Conservation (phyloP, 495 filamentous ascomycete species). For the Wilcoxina mikolae region DNA sequence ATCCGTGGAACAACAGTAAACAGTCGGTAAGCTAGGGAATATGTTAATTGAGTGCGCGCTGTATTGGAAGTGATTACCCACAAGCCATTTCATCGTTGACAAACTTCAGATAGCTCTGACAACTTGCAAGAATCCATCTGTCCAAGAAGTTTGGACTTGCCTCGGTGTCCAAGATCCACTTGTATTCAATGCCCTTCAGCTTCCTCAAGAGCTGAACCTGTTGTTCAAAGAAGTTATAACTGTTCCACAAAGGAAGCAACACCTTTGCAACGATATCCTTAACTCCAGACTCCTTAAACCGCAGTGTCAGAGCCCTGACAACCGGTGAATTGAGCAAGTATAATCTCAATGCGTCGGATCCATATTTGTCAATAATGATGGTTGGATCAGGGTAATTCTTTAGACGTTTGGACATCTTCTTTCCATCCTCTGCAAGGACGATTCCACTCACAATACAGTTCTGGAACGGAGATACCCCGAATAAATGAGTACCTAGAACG, state of each 20-base stretch:
- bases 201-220: conserved; percentile 90
- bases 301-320: conserved; percentile 76
- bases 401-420: conserved; percentile 97
- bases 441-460: conserved; percentile 97
- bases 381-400: conserved; percentile 94
- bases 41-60: not conserved
- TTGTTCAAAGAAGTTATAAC: conserved; percentile 94
- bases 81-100: conserved; percentile 90
- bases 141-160: conserved; percentile 91
- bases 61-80: conserved; percentile 26
- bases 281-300: conserved; percentile 85
- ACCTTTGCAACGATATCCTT: conserved; percentile 95
- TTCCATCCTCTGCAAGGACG: conserved; percentile 87
- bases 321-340: conserved; percentile 98
- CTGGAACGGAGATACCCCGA: conserved; percentile 78
- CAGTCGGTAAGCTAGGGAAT: conserved; percentile 48
- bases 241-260: conserved; percentile 89
- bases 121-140: conserved; percentile 84
- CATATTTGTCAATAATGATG: conserved; percentile 73
- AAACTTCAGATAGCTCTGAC: conserved; percentile 81
- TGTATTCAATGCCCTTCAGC: conserved; percentile 58
- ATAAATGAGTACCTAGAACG: conserved; percentile 82
- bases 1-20: conserved; percentile 91
- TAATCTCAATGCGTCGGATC: conserved; percentile 82
- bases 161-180: conserved; percentile 63